Conservation (phyloP, 116 monocot species). For the Dioscorea cayenensis region DNA sequence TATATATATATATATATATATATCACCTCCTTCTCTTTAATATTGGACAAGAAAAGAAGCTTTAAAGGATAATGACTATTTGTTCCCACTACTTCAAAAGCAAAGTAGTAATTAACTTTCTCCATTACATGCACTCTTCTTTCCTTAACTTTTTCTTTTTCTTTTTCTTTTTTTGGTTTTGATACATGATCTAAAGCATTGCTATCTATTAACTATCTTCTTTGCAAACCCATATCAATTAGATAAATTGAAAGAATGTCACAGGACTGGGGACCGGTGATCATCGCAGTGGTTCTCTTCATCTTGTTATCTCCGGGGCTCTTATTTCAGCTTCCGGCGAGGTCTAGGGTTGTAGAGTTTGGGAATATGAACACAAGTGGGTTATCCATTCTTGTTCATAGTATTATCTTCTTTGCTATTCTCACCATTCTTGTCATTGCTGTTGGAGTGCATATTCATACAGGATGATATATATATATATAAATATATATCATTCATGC, state of each 20-base stretch:
- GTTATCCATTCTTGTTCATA: conserved; percentile 53
- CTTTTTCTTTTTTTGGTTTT: neutral
- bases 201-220: neutral
- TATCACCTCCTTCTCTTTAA: too few relatives aligned
- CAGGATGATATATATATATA: neutral
- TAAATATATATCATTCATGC: too few relatives aligned
- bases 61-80: too few relatives aligned
- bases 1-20: too few relatives aligned
- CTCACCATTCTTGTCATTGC: conserved; percentile 49
- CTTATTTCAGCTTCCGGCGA: conserved; percentile 56
- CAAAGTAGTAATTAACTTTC: neutral
- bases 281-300: conserved; percentile 49
- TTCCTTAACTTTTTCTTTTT: neutral
- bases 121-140: neutral
- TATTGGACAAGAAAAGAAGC: too few relatives aligned
- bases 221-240: too few relatives aligned
- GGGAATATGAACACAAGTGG: conserved; percentile 66
- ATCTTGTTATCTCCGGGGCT: conserved; percentile 58
- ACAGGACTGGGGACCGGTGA: conserved; percentile 64
- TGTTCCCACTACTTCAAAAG: neutral
- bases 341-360: conserved; percentile 53
- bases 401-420: conserved; percentile 48
- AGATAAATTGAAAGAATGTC: conserved; percentile 17
- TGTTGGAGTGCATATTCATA: conserved; percentile 40
- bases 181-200: neutral